Evolutionary conservation across 108 stramenopile genomes (phyloP).

Genomic region (Pseudonitzschia delicatissima): DNA sequence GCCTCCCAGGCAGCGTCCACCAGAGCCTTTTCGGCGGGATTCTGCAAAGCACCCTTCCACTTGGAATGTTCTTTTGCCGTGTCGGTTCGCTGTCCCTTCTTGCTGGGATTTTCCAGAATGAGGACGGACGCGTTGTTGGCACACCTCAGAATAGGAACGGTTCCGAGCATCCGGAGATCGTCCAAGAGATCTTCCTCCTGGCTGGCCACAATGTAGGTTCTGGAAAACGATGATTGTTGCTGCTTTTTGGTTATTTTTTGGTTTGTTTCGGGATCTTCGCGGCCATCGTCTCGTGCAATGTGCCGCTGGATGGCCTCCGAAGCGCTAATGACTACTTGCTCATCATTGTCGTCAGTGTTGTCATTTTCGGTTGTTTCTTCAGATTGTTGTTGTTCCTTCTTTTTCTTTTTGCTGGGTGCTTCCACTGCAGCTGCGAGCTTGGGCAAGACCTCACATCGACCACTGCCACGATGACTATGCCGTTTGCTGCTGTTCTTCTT

Average conservation of each 20-base stretch:
- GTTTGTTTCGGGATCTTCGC: background rate
- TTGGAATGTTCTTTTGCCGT: conserved; percentile 51
- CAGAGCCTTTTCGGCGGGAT: conserved; percentile 51
- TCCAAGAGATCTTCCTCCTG: conserved; percentile 74
- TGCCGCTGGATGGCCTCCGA: background rate
- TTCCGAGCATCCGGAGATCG: conserved; percentile 39
- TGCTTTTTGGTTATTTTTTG: background rate
- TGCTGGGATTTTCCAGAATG: conserved; percentile 71
- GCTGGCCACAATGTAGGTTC: conserved; percentile 66
- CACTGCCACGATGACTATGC: background rate
- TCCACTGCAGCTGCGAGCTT: background rate
- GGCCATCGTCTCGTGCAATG: conserved; percentile 1
- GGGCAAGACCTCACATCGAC: conserved; percentile 5
- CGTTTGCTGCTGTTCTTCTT: conserved; percentile 16
- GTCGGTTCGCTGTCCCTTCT: conserved; percentile 48
- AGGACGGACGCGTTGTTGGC: conserved; percentile 59
- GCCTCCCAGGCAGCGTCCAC: conserved; percentile 41
- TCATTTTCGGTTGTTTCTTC: background rate
- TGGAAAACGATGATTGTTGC: conserved; percentile 2
- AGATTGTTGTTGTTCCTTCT: background rate
- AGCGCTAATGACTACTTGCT: background rate
- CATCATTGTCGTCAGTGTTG: background rate
- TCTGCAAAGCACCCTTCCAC: conserved; percentile 49
- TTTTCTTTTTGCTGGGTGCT: background rate
- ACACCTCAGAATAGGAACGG: conserved; percentile 64